Evolutionary conservation across 1,284 basidiomycete genomes (phyloP), one percentile per base, ranked within the genome.

Genomic region (Taiwanofungus camphoratus): DNA sequence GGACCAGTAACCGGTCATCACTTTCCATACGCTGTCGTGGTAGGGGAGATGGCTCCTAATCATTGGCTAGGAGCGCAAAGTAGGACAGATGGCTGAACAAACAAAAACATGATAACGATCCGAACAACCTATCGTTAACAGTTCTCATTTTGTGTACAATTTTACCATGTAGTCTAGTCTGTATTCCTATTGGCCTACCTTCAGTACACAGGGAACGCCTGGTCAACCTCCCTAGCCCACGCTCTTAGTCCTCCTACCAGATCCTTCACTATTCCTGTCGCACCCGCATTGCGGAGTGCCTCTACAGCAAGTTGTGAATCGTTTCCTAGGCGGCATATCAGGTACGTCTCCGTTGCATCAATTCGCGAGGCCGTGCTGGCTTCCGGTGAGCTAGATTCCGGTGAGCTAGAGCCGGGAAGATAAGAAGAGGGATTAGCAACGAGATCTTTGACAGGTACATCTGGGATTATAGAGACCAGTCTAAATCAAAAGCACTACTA

Each of bases 271-370:
- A 67, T 56, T n/a, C 62, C 44, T 15, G 37, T 53, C 3, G 51
- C 15, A 54, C 64, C 53, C 66, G 69, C 42, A 87, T 56, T 13
- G 45, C 74, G 69, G 24, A 95, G 58, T 1, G 80, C 79, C 15
- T 79, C 70, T 0, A 83, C 90, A 22, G 92, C 94, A 29, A 92
- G 72, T 57, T 92, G 87, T 0, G 92, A 96, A 62, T 98, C 95
- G 59, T 97, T 98, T 1, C 95, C 94, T 16, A 92, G 70, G 18
- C 92, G 75, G 63, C 94, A 98, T 26, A 97, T 63, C 19, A 97
- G 69, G 73, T 44, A 77, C 59, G 27, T 71, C 49, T 49, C 52
- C 15, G 15, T 47, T n/a, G 19, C 7, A 32, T 37, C 34, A 3
- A 2, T 26, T 6, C 39, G 33, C 18, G 12, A 27, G 1, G 13